phyloP scores from a whole-genome alignment of 768 basidiomycete genomes.

The Baorangia bicolor region DNA sequence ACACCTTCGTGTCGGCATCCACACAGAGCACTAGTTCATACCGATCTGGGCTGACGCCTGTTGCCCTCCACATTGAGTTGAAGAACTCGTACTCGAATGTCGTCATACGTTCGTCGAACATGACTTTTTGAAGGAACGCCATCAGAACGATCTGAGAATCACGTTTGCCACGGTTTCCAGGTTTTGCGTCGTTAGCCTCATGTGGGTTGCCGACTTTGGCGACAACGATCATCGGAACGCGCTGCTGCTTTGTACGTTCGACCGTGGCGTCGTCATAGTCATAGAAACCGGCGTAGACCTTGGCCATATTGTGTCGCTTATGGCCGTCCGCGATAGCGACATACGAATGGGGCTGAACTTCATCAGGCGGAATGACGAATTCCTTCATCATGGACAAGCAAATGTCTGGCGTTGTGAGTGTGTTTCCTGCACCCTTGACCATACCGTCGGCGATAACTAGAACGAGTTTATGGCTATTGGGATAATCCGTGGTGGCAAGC shows the following conservation, averaged over 20 bases:
- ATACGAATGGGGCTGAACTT: constrained; percentile 93
- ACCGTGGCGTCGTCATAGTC: constrained; percentile 89
- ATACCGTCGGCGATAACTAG: constrained; percentile 97
- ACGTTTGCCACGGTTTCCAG: constrained; percentile 98
- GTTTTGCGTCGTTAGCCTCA: constrained; percentile 86
- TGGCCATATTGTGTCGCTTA: constrained; percentile 99
- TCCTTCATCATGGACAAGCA: constrained; percentile 97
- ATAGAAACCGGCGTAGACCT: constrained; percentile 97
- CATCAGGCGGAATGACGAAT: constrained; percentile 70
- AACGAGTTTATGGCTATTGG: constrained; percentile 95
- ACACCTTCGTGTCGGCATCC: constrained; percentile 98
- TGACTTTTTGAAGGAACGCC: constrained; percentile 97
- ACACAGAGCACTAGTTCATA: constrained; percentile 96
- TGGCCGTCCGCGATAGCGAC: constrained; percentile 99
- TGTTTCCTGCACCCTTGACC: constrained; percentile 94
- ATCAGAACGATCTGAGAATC: constrained; percentile 98
- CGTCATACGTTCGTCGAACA: constrained; percentile 99
- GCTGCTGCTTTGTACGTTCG: constrained; percentile 92
- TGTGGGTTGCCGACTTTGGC: constrained; percentile 94
- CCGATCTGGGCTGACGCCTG: constrained; percentile 92
- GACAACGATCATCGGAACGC: constrained; percentile 93
- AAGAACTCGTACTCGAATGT: constrained; percentile 99
- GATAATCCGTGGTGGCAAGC: constrained; percentile 96
- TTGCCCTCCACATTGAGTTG: constrained; percentile 95
- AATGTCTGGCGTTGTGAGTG: constrained; percentile 90